A percentile compares a stretch with the other conserved stretches of the same genome.
Conservation (phyloP, 257 asterid species). For the Solanum medicagineum region DNA sequence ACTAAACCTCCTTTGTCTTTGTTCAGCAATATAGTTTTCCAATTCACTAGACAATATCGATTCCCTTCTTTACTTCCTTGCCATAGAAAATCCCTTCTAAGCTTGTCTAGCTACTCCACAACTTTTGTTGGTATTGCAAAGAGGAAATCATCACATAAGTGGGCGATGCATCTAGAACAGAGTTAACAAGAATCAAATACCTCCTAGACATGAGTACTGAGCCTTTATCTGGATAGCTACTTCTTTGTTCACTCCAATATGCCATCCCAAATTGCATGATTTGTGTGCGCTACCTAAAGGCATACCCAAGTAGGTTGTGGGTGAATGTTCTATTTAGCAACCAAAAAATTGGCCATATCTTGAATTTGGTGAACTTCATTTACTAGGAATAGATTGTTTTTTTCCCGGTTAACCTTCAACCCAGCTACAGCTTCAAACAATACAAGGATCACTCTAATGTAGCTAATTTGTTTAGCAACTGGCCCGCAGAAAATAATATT, state of each 20-base stretch:
- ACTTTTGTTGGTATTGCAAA: not conserved
- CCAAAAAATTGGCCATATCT: not conserved
- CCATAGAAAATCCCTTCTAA: not conserved
- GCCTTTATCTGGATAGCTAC: not conserved
- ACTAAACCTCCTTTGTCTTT: not conserved
- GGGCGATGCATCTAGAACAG: not conserved
- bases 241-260: not conserved
- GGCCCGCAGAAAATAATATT: not conserved
- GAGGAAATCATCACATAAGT: not conserved
- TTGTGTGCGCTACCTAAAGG: not conserved
- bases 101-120: not conserved
- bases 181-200: not conserved
- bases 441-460: not conserved
- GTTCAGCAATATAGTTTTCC: not conserved
- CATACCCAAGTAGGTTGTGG: not conserved
- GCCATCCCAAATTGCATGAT: not conserved
- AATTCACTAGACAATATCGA: not conserved
- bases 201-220: not conserved
- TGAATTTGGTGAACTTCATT: not conserved
- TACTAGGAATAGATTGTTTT: not conserved
- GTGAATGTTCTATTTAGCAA: not conserved
- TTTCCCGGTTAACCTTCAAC: not conserved
- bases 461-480: not conserved
- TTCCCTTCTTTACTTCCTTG: not conserved
- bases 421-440: not conserved